Evolutionary conservation across 192 early-diverging fungal species (phyloP).

Genomic region (Allomyces arbusculus): DNA sequence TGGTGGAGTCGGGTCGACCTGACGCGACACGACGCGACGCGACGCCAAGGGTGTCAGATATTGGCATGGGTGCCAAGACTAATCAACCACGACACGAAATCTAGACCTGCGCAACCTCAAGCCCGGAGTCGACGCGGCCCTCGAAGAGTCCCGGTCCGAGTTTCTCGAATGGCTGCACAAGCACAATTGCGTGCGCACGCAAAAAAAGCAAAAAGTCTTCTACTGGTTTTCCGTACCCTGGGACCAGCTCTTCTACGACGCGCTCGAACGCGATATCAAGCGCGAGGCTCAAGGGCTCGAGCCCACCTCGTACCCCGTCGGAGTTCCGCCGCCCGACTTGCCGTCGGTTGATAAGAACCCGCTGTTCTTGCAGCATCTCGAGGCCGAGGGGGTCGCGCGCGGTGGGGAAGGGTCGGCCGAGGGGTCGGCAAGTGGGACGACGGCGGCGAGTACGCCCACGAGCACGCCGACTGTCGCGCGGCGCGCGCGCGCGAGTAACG

Average conservation of each 20-base stretch:
- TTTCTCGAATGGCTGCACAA: slow-evolving; percentile 93
- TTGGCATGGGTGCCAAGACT: too few species aligned
- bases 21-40: too few species aligned
- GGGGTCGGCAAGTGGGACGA: too few species aligned
- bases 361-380: slow-evolving; percentile 27
- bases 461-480: too few species aligned
- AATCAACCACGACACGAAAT: too few species aligned
- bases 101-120: slow-evolving; percentile 78
- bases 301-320: slow-evolving; percentile 54
- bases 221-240: slow-evolving; percentile 92
- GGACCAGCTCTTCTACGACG: slow-evolving; percentile 84
- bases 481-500: too few species aligned
- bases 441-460: too few species aligned
- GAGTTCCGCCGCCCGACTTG: slow-evolving; percentile 44
- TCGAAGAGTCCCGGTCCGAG: slow-evolving; percentile 83
- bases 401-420: too few species aligned
- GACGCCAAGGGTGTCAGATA: too few species aligned
- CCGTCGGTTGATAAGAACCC: slow-evolving; percentile 37
- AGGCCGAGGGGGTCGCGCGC: slow-evolving; percentile 7
- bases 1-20: too few species aligned
- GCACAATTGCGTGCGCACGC: slow-evolving; percentile 87
- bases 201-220: slow-evolving; percentile 96
- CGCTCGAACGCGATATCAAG: slow-evolving; percentile 88
- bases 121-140: slow-evolving; percentile 74
- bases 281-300: slow-evolving; percentile 69